A percentile compares a stretch with the other conserved stretches of the same genome.
These are phyloP conservation scores for Coniosporium apollinis DNA, from an alignment of 495 filamentous ascomycete genomes.

Conservation along the genomic window DNA sequence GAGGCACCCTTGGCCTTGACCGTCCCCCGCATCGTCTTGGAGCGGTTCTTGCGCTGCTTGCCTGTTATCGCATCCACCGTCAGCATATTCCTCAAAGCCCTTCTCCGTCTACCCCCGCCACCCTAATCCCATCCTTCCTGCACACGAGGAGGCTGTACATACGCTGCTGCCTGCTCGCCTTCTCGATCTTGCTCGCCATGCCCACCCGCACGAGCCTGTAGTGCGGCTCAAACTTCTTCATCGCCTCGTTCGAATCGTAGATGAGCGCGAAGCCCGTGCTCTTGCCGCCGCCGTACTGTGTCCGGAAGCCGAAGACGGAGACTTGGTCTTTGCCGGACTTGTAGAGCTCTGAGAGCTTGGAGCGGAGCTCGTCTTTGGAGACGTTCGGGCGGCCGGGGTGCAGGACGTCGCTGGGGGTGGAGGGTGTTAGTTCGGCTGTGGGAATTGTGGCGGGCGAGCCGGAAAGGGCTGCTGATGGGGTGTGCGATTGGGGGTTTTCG, in stretches of 20 bases:
- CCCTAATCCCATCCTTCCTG: not conserved
- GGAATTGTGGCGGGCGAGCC: constrained; percentile 1
- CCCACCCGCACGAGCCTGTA: constrained; percentile 92
- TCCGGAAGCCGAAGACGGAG: constrained; percentile 94
- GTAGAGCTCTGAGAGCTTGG: constrained; percentile 89
- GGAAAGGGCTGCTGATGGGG: not conserved
- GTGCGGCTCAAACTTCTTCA: constrained; percentile 99
- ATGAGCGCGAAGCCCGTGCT: constrained; percentile 96
- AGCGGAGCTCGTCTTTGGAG: constrained; percentile 94
- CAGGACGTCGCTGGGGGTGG: constrained; percentile 92
- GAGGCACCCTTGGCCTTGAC: constrained; percentile 79
- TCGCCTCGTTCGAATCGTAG: constrained; percentile 90
- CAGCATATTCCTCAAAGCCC: too few relatives aligned
- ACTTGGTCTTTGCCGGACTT: constrained; percentile 93
- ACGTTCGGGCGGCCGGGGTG: constrained; percentile 97
- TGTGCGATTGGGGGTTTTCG: constrained; percentile 1
- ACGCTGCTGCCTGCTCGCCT: constrained; percentile 95
- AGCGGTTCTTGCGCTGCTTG: constrained; percentile 99
- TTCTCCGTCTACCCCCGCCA: not conserved
- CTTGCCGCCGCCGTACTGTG: constrained; percentile 98
- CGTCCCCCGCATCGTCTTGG: constrained; percentile 93
- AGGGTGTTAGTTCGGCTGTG: constrained; percentile 17
- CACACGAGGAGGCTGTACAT: constrained; percentile 34
- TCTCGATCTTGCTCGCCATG: constrained; percentile 82
- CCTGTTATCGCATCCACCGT: constrained; percentile 40